Evolutionary conservation across 495 filamentous ascomycete genomes (phyloP).

Genomic region (Tetracladium setigerum): DNA sequence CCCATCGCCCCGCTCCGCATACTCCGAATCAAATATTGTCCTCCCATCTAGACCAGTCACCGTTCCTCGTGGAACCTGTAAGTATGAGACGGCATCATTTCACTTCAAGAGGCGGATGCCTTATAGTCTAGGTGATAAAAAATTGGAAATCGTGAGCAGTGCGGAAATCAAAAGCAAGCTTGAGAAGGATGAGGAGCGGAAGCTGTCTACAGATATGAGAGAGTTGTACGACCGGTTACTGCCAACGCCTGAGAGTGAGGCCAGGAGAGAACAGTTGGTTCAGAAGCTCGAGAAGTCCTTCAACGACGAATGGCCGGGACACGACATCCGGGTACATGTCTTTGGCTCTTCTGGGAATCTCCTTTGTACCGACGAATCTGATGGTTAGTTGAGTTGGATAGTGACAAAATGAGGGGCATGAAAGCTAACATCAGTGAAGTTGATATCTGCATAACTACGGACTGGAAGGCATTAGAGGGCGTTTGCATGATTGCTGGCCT

Average conservation of each 20-base stretch:
- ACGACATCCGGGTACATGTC: constrained; percentile 81
- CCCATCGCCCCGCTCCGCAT: constrained; percentile 83
- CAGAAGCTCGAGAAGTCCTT: constrained; percentile 79
- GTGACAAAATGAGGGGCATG: constrained; percentile 14
- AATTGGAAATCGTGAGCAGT: constrained; percentile 58
- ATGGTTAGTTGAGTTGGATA: constrained; percentile 54
- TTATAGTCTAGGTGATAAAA: constrained; percentile 78
- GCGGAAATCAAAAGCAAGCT: constrained; percentile 57
- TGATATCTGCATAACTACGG: constrained; percentile 94
- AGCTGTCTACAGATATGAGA: constrained; percentile 71
- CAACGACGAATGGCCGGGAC: constrained; percentile 84
- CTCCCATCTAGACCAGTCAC: constrained; percentile 55
- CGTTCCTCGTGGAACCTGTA: constrained; percentile 53
- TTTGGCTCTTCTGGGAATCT: constrained; percentile 97
- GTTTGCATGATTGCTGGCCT: constrained; percentile 83
- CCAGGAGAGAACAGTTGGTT: constrained; percentile 65
- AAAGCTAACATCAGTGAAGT: constrained; percentile 46
- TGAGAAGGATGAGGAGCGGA: constrained; percentile 66
- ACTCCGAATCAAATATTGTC: constrained; percentile 75
- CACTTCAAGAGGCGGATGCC: constrained; percentile 76
- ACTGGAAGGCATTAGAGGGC: constrained; percentile 74
- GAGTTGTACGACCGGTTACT: constrained; percentile 78
- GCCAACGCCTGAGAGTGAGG: constrained; percentile 72
- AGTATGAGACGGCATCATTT: constrained; percentile 71
- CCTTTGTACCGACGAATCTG: constrained; percentile 91